Base-by-base conservation (phyloP, 345 rosid species). In the Pistacia vera region DNA sequence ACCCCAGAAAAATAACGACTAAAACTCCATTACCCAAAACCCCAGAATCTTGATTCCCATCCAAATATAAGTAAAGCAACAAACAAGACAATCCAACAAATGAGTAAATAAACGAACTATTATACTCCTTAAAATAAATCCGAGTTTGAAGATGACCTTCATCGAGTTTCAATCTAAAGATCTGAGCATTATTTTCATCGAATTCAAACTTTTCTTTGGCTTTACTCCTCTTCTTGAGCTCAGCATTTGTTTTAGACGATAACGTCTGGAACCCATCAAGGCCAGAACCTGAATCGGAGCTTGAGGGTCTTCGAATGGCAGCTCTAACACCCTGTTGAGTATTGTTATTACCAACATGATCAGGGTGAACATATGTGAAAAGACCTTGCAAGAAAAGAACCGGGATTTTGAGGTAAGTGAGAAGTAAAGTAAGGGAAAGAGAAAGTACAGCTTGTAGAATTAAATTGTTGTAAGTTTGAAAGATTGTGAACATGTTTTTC, bases 121-220 rank as follows among this genome's bases (percentile, higher is more conserved):
- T 80, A 67, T 93, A 91, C 51, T 90, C 94, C 1, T 73, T 59
- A 89, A 83, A 93, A 64, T 83, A 92, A 66, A 95, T 80, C 28
- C 96, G 85, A 17, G 97, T 82, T 76, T 83, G 90, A 72, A 93
- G 94, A 78, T 90, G 97, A 65, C 77, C 87, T 66, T 90, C 87
- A 54, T 95, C 99, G 71, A 95, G 98, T 76, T 88, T 95, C 54
- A 95, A 79, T 51, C 98, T 80, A 75, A 95, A 94, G 92, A 92
- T 94, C 96, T 92, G 98, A 35, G 98, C 98, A 72, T 90, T 90
- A 86, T 73, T 85, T 68, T 94, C 98, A 80, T 92, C 98, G 82
- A 94, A 94, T 75, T 94, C 95, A 64, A 86, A 85, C 80, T 88
- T 90, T 9, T 90, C 97, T 70, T 89, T 94, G 75, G 97, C 84